Base-by-base conservation (phyloP, 345 rosid genomes). In the Eutrema heterophyllum region DNA sequence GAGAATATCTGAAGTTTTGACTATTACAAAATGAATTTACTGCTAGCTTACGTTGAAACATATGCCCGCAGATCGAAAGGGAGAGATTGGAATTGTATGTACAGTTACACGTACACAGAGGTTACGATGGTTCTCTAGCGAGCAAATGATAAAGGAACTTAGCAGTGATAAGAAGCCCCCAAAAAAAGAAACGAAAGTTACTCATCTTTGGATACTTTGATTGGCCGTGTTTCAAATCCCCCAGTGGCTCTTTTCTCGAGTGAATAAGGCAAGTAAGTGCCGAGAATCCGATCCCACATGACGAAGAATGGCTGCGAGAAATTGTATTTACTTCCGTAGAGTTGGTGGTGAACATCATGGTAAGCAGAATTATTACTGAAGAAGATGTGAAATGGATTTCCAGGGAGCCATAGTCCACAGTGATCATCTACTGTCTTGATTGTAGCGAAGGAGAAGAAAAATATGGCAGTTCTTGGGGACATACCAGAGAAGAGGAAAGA, bases 271-370 rank as follows among this genome's bases (percentile, higher is more conserved):
- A 88, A 78, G 70, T 90, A 72, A 16, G 93, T 90, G 32, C 91
- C 90, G 0, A 86, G 88, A 68, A 90, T 83, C 80, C 74, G 73
- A 76, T 90, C 96, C 96, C 94, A 90, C 83, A 81, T 45, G 52
- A 87, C 81, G 18, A 90, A 90, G 84, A 90, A 90, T 3, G 96
- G 96, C 77, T 86, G 96, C 4, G 93, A 87, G 80, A 88, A 88
- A 78, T 86, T 90, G 78, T 85, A 84, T 79, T 88, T 90, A 64
- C 50, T 87, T 3, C 96, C 96, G n/a, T 86, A 88, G 32, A 90
- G 89, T 70, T 90, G 96, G 51, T 90, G 96, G 74, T 90, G 96
- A 70, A 90, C 82, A 71, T 90, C 94, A 54, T 90, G 96, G 57
- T 90, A 90, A 45, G 92, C 96, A 14, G 92, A 82, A 58, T 90